Evolutionary conservation across 2,329 filamentous ascomycete species (phyloP), one percentile per base, ranked within the genome.

Genomic region (Sporothrix euskadiensis): DNA sequence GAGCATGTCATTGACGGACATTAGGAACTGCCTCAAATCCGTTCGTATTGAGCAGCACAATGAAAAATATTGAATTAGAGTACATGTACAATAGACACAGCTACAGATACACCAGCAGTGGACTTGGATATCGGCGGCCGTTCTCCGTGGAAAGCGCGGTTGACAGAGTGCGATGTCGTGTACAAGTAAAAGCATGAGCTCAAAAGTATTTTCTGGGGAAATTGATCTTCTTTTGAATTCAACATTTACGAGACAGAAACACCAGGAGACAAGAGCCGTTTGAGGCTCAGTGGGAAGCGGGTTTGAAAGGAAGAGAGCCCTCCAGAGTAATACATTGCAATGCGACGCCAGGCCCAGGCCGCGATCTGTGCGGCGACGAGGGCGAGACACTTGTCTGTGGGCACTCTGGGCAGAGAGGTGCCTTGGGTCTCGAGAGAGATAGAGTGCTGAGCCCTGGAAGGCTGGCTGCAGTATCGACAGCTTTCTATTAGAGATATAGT

Each of bases 361-460:
- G 59, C n/a, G 59, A 56, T 71, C 70, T 41, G 70, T 71, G 70
- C 70, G 65, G 44, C 44, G 26, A 66, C 26, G 44, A 68, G 65
- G 44, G 44, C 65, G 65, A 52, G 65, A 68, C 65, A 35, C 26
- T n/a, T 30, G 57, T 61, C n/a, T 22, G 16, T 35, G 26, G 57
- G 6, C 26, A 35, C 35, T 35, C 1, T 35, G 35, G 52, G 22
- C 52, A 19, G 10, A 59, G 26, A 59, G n/a, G 30, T 9, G 61
- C 47, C n/a, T 47, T 22, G 12, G 39, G 41, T 35, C 26, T 1
- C 1, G 26, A 26, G 26, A 7, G 59, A 41, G 35, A n/a, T 63
- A 41, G 10, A 63, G 35, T 63, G 56, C 56, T 59, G 56, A 59
- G 56, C 56, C 56, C 56, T 59, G 52, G 12, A 56, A 35, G 56